Evolutionary conservation across 495 filamentous ascomycete species (phyloP).

Genomic region (Neurospora terricola): DNA sequence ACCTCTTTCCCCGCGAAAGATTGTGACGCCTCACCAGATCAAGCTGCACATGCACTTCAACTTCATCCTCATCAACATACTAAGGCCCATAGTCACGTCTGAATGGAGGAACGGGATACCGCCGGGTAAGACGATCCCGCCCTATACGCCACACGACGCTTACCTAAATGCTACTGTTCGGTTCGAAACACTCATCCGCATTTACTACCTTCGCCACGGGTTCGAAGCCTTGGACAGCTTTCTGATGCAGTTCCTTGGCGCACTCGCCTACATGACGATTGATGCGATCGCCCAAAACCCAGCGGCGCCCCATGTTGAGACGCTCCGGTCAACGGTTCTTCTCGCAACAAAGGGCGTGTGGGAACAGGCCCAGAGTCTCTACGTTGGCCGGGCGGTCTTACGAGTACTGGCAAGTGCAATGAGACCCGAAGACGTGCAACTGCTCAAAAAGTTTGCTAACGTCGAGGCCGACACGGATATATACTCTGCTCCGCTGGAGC

Average conservation of each 20-base stretch:
- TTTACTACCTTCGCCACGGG: constrained; percentile 34
- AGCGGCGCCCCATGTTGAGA: constrained; percentile 11
- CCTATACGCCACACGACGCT: constrained; percentile 9
- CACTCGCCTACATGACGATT: constrained; percentile 20
- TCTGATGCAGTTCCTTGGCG: constrained; percentile 24
- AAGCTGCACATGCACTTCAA: constrained; percentile 26
- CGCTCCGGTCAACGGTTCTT: constrained; percentile 22
- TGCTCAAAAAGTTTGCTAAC: constrained; percentile 13
- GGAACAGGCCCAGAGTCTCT: constrained; percentile 23
- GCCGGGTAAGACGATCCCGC: not conserved
- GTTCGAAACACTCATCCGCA: constrained; percentile 26
- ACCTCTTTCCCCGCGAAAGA: constrained; percentile 20
- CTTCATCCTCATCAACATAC: constrained; percentile 13
- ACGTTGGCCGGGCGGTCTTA: constrained; percentile 17
- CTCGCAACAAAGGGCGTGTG: constrained; percentile 27
- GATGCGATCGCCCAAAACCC: constrained; percentile 11
- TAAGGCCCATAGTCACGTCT: constrained; percentile 12
- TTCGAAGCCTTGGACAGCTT: constrained; percentile 26
- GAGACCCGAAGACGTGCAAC: constrained; percentile 13
- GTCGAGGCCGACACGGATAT: constrained; percentile 11
- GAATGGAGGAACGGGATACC: constrained; percentile 7
- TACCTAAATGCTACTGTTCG: constrained; percentile 18
- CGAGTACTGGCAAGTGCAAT: constrained; percentile 13
- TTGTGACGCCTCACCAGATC: constrained; percentile 28
- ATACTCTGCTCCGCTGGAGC: constrained; percentile 12